These are phyloP conservation scores for Castanopsis chinensis DNA, from an alignment of 306 rosid genomes.

Conservation along the genomic window DNA sequence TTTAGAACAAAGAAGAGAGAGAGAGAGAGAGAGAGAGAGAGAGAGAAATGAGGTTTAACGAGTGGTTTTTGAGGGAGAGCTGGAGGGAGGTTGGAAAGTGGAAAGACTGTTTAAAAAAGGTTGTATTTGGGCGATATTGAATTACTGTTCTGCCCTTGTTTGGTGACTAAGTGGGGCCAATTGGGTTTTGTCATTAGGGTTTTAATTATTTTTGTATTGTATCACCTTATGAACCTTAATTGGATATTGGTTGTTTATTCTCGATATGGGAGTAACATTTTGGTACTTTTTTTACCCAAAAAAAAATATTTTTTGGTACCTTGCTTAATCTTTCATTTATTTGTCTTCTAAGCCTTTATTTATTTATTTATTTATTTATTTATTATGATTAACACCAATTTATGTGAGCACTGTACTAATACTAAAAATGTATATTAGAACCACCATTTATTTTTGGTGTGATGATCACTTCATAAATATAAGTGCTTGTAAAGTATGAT, in stretches of 20 bases:
- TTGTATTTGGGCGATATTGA: not conserved
- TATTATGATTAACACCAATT: too few relatives aligned
- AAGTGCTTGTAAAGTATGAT: rapidly evolving
- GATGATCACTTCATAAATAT: too few relatives aligned
- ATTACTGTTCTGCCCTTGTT: conserved; percentile 45
- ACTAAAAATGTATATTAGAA: too few relatives aligned
- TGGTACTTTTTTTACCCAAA: not conserved
- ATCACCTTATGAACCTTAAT: not conserved
- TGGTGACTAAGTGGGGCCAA: conserved; percentile 28
- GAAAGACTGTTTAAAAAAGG: conserved; percentile 38
- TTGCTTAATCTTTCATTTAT: conserved; percentile 40
- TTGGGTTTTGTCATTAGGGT: conserved; percentile 16
- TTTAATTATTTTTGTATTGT: conserved; percentile 27
- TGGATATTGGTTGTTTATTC: not conserved
- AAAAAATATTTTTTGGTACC: not conserved
- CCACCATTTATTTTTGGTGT: rapidly evolving
- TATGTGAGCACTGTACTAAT: too few relatives aligned
- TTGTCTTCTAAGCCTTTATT: conserved; percentile 17
- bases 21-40: not conserved
- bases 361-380: rapidly evolving
- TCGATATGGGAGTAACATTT: conserved; percentile 10
- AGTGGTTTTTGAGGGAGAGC: conserved; percentile 17
- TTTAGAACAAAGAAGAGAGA: conserved; percentile 26
- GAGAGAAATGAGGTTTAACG: conserved; percentile 23
- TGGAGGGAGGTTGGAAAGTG: conserved; percentile 38